Percentiles rank a stretch among this genome's conserved stretches.
phyloP scores from a whole-genome alignment of 441 rosid species.

The Geranium incanum region DNA sequence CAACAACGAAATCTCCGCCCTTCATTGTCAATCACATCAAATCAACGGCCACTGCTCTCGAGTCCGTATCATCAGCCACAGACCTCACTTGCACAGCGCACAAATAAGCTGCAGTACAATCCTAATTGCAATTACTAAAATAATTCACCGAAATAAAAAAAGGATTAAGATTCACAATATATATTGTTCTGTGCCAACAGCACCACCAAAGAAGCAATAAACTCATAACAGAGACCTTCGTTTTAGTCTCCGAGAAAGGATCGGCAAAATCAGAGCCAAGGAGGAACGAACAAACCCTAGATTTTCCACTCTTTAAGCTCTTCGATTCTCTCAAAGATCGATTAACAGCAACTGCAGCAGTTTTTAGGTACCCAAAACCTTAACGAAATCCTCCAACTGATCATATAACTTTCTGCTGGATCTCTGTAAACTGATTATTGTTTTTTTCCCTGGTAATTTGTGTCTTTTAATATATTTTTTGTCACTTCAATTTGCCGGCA shows the following conservation, averaged over 20 bases:
- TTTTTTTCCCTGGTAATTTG: background rate
- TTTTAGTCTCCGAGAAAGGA: constrained; percentile 10
- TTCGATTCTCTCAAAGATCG: constrained; percentile 8
- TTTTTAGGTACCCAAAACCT: constrained; percentile 3
- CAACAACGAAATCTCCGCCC: background rate
- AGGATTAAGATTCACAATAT: background rate
- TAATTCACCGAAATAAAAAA: background rate
- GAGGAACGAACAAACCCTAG: background rate
- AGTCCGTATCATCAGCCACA: background rate
- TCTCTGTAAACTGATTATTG: background rate
- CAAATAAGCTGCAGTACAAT: background rate
- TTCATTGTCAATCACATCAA: background rate
- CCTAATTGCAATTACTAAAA: background rate
- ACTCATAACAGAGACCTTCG: constrained; percentile 2
- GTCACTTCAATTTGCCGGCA: constrained; percentile 2
- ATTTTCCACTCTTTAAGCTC: background rate
- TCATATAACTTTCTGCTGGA: constrained; percentile 5
- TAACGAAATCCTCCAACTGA: constrained; percentile 2
- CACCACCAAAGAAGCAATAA: background rate
- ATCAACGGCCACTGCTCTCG: background rate
- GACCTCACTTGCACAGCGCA: background rate
- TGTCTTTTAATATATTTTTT: background rate
- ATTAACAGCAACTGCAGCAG: constrained; percentile 10
- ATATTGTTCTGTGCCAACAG: background rate
- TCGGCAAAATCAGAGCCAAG: constrained; percentile 5